A percentile compares a stretch with the other conserved stretches of the same genome.
phyloP scores from a whole-genome alignment of 1,284 basidiomycete species.

The Dichomitus squalens region DNA sequence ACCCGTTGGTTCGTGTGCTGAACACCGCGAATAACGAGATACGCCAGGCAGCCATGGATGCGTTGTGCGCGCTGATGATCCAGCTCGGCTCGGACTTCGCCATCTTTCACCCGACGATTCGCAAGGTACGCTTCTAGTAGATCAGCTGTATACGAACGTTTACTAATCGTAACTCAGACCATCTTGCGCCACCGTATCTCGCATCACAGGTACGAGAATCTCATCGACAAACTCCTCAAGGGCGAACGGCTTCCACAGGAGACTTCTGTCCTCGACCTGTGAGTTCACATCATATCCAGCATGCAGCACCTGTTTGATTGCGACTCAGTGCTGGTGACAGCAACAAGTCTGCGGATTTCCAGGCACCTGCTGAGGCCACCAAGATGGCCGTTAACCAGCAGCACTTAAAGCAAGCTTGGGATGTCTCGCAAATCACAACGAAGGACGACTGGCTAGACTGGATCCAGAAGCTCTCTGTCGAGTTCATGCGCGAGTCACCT shows the following conservation, averaged over 20 bases:
- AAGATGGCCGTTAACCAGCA: conserved; percentile 98
- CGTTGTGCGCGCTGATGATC: conserved; percentile 88
- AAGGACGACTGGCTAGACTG: conserved; percentile 96
- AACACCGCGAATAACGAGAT: conserved; percentile 83
- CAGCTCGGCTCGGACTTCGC: conserved; percentile 97
- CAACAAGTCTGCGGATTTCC: conserved; percentile 66
- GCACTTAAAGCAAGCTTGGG: conserved; percentile 97
- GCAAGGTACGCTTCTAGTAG: conserved; percentile 66
- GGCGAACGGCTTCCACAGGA: conserved; percentile 91
- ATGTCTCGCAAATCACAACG: conserved; percentile 79
- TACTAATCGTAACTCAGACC: conserved; percentile 47
- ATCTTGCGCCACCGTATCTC: conserved; percentile 79
- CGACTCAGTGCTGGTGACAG: conserved; percentile 54
- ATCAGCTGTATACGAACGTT: neutral
- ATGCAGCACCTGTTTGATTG: conserved; percentile 1
- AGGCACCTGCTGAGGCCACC: conserved; percentile 78
- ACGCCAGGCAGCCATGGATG: conserved; percentile 89
- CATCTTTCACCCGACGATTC: conserved; percentile 96
- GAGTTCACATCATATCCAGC: neutral
- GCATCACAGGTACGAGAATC: conserved; percentile 87
- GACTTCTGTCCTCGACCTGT: conserved; percentile 53
- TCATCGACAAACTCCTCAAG: conserved; percentile 89
- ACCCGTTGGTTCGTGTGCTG: conserved; percentile 91
- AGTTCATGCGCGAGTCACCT: conserved; percentile 98
- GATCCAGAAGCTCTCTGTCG: conserved; percentile 92